Conservation (phyloP, 306 rosid species). For the Quercus rubra region DNA sequence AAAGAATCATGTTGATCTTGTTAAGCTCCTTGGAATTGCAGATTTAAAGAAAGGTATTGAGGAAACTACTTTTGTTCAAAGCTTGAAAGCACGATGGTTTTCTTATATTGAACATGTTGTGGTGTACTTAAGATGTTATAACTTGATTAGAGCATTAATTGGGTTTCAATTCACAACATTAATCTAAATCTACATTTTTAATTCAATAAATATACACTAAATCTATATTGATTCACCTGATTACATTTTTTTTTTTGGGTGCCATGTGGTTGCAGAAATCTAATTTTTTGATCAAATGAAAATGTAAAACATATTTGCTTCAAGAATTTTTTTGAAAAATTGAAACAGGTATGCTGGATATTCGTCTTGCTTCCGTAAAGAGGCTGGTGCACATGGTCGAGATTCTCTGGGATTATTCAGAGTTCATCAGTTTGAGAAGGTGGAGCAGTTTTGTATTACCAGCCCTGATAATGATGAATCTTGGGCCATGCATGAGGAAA, state of each 20-base stretch:
- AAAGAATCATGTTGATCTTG: slow-evolving; percentile 83
- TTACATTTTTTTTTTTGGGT: no score
- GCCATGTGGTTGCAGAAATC: no score
- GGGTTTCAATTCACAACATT: no score
- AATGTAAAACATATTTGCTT: neutral
- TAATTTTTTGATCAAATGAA: no score
- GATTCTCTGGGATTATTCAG: slow-evolving; percentile 94
- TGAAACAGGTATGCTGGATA: slow-evolving; percentile 76
- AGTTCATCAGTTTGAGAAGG: slow-evolving; percentile 95
- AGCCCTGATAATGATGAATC: slow-evolving; percentile 83
- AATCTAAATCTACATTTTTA: neutral
- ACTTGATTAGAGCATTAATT: neutral
- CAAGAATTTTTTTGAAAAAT: neutral
- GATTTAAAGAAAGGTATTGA: slow-evolving; percentile 65
- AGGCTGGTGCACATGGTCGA: slow-evolving; percentile 98
- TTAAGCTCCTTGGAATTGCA: slow-evolving; percentile 74
- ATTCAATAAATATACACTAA: neutral
- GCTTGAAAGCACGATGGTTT: neutral
- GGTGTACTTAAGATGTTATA: neutral
- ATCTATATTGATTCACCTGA: neutral
- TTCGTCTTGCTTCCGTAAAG: slow-evolving; percentile 95
- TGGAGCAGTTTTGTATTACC: slow-evolving; percentile 90
- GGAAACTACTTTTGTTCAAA: neutral
- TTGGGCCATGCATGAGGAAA: slow-evolving; percentile 95
- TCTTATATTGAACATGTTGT: neutral